A percentile compares a stretch with the other conserved stretches of the same genome.
Conservation (phyloP, 345 rosid species). For the Limnanthes douglasii region DNA sequence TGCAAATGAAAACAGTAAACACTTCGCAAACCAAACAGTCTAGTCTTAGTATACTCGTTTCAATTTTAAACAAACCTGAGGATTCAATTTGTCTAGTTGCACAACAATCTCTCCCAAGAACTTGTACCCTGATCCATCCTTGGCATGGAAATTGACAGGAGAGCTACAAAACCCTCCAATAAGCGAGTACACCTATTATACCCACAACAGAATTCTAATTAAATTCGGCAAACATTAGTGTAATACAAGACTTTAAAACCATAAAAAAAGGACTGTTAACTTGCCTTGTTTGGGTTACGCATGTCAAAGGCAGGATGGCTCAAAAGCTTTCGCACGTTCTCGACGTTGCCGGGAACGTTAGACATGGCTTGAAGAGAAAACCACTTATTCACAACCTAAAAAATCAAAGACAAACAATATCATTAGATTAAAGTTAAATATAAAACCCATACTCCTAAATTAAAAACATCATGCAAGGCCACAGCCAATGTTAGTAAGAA, state of each 20-base stretch:
- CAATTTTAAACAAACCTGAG: constrained; percentile 49
- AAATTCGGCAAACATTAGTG: neutral
- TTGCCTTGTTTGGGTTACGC: constrained; percentile 86
- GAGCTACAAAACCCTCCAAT: constrained; percentile 80
- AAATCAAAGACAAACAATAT: constrained; percentile 2
- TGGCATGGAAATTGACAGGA: constrained; percentile 87
- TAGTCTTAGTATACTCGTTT: too few relatives aligned
- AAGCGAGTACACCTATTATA: constrained; percentile 57
- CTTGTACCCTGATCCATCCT: constrained; percentile 92
- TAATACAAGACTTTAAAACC: neutral
- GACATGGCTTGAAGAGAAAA: constrained; percentile 86
- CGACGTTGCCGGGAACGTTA: constrained; percentile 71
- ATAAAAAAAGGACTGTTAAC: constrained; percentile 2
- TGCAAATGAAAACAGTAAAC: neutral
- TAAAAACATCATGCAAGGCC: neutral
- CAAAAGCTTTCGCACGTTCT: constrained; percentile 58
- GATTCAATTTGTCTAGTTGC: constrained; percentile 84
- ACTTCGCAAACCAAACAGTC: too few relatives aligned
- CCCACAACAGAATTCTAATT: neutral
- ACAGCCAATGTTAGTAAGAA: too few relatives aligned
- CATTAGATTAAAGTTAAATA: neutral
- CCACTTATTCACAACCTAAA: constrained; percentile 95
- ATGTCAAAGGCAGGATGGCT: constrained; percentile 84
- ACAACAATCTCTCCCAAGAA: constrained; percentile 86
- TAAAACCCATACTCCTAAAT: neutral